These are phyloP conservation scores for Haberlea rhodopensis DNA, from an alignment of 257 asterid species.

Conservation along the genomic window DNA sequence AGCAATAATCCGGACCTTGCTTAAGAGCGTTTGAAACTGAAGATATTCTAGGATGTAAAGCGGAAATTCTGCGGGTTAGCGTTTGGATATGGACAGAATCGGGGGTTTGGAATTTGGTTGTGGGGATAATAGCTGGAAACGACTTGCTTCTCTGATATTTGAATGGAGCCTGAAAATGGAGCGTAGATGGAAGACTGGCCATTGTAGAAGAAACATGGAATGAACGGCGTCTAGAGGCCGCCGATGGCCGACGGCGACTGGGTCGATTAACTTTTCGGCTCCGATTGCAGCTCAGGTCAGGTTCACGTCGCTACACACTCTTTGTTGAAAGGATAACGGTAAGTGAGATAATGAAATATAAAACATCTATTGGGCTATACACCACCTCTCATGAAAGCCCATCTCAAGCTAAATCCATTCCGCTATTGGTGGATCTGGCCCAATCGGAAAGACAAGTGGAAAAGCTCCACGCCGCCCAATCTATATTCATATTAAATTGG, in stretches of 20 bases:
- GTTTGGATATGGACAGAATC: too few relatives aligned
- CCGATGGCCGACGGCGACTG: background rate
- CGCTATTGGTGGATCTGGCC: too few relatives aligned
- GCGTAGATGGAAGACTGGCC: background rate
- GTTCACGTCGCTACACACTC: background rate
- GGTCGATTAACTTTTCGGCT: too few relatives aligned
- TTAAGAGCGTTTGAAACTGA: constrained; percentile 20
- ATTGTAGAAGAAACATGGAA: background rate
- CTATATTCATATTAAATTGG: too few relatives aligned
- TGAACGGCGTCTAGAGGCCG: background rate
- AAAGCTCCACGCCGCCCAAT: too few relatives aligned
- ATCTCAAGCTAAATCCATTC: too few relatives aligned
- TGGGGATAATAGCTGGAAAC: constrained; percentile 20
- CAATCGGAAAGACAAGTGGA: too few relatives aligned
- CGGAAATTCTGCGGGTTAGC: background rate
- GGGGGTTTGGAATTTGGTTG: constrained; percentile 14
- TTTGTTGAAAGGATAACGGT: background rate
- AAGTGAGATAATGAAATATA: too few relatives aligned
- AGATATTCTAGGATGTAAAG: background rate
- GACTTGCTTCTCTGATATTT: constrained; percentile 15
- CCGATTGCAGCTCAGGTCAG: background rate
- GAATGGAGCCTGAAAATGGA: constrained; percentile 19
- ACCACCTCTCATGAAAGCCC: too few relatives aligned
- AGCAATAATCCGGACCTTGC: constrained; percentile 11
- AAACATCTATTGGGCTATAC: too few relatives aligned